phyloP scores from a whole-genome alignment of 805 yeast genomes.

The Yarrowia deformans region DNA sequence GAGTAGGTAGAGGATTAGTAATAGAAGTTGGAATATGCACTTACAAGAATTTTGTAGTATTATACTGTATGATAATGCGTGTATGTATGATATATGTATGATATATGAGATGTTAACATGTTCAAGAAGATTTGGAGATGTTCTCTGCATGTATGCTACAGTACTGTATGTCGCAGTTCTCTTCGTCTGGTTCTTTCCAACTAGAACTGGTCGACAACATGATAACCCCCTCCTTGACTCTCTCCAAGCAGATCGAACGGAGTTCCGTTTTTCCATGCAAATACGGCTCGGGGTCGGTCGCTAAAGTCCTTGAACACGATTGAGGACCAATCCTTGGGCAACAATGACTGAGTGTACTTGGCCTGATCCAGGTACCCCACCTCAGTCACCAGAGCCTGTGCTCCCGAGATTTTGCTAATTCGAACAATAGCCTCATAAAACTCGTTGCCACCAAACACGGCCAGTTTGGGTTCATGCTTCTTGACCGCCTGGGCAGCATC shows the following conservation, averaged over 20 bases:
- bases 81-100: not conserved
- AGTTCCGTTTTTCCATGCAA: constrained; percentile 32
- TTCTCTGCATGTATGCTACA: too few relatives aligned
- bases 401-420: constrained; percentile 6
- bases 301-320: constrained; percentile 13
- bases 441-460: constrained; percentile 37
- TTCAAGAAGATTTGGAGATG: too few relatives aligned
- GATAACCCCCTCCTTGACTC: constrained; percentile 1
- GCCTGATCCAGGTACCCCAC: constrained; percentile 35
- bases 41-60: not conserved
- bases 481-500: constrained; percentile 30
- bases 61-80: not conserved
- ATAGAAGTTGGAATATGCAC: constrained; percentile 25
- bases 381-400: constrained; percentile 5
- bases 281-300: constrained; percentile 15
- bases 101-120: too few relatives aligned
- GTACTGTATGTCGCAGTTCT: too few relatives aligned
- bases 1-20: constrained; percentile 12
- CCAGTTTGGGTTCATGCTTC: constrained; percentile 29
- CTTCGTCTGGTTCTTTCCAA: too few relatives aligned
- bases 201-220: too few relatives aligned
- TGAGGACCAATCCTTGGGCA: constrained; percentile 16
- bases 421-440: constrained; percentile 16
- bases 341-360: constrained; percentile 16
- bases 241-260: constrained; percentile 12